Evolutionary conservation across 345 rosid genomes (phyloP).

Genomic region (Microthlaspi erraticum): DNA sequence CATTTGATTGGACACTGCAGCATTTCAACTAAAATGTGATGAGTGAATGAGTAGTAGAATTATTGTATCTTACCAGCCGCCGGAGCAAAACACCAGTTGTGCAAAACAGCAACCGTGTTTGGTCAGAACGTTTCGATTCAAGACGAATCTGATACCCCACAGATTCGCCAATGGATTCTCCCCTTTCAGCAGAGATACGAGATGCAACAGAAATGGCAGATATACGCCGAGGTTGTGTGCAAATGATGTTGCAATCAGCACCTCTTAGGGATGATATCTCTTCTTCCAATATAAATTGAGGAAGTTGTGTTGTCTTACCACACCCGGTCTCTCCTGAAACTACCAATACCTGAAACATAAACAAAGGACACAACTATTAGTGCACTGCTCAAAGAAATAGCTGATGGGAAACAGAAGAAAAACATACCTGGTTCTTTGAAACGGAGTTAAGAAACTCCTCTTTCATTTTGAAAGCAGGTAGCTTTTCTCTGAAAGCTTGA

Average conservation of each 20-base stretch:
- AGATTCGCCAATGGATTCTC: constrained; percentile 84
- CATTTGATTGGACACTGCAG: background rate
- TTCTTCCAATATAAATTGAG: constrained; percentile 91
- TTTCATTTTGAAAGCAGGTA: constrained; percentile 88
- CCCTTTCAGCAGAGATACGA: constrained; percentile 92
- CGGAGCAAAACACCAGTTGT: constrained; percentile 95
- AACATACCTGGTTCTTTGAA: constrained; percentile 71
- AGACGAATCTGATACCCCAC: constrained; percentile 97
- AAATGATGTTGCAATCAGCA: constrained; percentile 83
- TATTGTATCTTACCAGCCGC: constrained; percentile 60
- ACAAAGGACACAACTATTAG: constrained; percentile 19
- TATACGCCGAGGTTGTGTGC: constrained; percentile 97
- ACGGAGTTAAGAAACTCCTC: constrained; percentile 77
- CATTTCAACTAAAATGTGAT: background rate
- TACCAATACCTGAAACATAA: constrained; percentile 66
- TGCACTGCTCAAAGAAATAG: constrained; percentile 10
- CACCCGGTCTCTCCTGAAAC: constrained; percentile 99
- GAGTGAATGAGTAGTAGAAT: constrained; percentile 16
- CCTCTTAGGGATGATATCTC: constrained; percentile 78
- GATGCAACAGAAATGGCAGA: constrained; percentile 96
- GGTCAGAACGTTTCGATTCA: constrained; percentile 77
- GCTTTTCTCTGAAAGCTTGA: constrained; percentile 77
- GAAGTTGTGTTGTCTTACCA: constrained; percentile 98
- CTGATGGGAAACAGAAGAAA: background rate
- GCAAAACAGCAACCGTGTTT: constrained; percentile 88